Conservation (phyloP, 257 asterid species). For the Solanum pinnatisectum region DNA sequence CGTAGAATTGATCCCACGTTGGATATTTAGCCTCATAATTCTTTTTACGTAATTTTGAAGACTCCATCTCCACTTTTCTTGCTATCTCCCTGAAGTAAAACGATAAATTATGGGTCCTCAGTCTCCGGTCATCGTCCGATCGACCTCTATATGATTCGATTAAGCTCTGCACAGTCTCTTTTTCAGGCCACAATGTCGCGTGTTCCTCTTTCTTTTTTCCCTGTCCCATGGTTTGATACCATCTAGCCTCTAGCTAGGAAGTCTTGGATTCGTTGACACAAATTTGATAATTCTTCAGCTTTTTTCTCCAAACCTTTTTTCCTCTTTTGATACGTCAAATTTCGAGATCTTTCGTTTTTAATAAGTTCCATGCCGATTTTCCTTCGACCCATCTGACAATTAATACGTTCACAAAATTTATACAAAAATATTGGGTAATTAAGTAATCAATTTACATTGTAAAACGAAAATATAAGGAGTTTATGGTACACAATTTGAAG, state of each 20-base stretch:
- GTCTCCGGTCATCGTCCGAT: background rate
- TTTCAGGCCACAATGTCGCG: background rate
- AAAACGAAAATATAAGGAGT: background rate
- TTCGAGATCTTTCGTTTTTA: background rate
- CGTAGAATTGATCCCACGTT: background rate
- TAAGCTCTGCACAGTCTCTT: background rate
- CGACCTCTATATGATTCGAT: background rate
- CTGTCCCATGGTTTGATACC: too few relatives aligned
- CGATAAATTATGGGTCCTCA: background rate
- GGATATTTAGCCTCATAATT: background rate
- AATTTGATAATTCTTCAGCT: background rate
- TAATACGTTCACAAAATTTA: background rate
- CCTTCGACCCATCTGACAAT: background rate
- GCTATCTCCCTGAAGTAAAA: background rate
- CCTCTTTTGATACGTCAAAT: background rate
- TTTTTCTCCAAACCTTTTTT: background rate
- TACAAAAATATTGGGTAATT: background rate
- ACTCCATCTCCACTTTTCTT: background rate
- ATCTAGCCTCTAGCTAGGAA: too few relatives aligned
- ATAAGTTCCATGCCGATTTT: background rate
- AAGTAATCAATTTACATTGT: background rate
- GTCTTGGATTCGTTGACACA: too few relatives aligned
- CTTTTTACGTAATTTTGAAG: background rate
- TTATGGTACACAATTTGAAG: background rate
- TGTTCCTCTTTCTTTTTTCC: too few relatives aligned